Conservation (phyloP, 108 stramenopile species). For the Fragilaria crotonensis region DNA sequence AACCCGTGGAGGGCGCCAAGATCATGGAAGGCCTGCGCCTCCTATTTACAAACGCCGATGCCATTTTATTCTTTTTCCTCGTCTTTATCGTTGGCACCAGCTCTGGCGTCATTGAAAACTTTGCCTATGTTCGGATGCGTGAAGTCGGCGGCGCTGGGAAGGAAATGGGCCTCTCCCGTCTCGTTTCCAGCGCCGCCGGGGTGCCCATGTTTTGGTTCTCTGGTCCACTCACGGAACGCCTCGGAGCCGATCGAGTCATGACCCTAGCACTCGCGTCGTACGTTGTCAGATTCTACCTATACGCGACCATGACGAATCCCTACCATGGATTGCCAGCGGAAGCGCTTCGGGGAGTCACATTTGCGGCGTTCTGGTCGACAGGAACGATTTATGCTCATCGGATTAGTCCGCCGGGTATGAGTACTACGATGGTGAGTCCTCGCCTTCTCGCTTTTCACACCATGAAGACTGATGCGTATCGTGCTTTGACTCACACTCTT, state of each 20-base stretch:
- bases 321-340: constrained; percentile 90
- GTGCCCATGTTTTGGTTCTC: constrained; percentile 87
- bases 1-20: constrained; percentile 21
- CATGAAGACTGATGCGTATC: neutral
- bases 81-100: constrained; percentile 83
- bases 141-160: constrained; percentile 86
- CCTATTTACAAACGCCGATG: constrained; percentile 77
- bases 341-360: constrained; percentile 85
- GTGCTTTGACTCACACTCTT: neutral
- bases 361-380: constrained; percentile 91
- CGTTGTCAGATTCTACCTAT: constrained; percentile 81
- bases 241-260: constrained; percentile 84
- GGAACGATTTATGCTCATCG: constrained; percentile 87
- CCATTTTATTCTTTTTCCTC: constrained; percentile 81
- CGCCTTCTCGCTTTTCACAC: neutral
- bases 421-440: constrained; percentile 78
- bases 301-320: constrained; percentile 80
- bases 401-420: constrained; percentile 85
- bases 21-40: constrained; percentile 64
- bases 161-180: constrained; percentile 81
- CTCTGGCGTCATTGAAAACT: constrained; percentile 93
- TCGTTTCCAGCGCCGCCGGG: constrained; percentile 83
- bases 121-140: constrained; percentile 90
- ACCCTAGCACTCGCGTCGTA: constrained; percentile 73
- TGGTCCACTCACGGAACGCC: constrained; percentile 61